These are phyloP conservation scores for Styphnolobium japonicum DNA, from an alignment of 306 rosid genomes.

Conservation along the genomic window DNA sequence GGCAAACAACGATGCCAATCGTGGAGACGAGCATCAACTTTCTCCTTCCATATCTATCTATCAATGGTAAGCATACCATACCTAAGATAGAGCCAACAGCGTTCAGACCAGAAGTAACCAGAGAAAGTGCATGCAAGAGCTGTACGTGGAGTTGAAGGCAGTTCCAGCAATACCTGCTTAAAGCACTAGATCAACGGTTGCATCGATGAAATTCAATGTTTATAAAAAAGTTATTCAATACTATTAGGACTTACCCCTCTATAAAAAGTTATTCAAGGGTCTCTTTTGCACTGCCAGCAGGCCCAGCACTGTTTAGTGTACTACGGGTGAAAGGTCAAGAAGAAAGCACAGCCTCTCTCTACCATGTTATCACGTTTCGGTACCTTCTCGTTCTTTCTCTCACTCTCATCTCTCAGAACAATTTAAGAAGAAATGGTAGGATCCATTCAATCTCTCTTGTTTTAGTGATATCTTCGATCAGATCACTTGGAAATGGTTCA, in stretches of 20 bases:
- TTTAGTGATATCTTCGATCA: no score
- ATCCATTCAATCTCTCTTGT: neutral
- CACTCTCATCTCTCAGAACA: neutral
- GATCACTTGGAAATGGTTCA: neutral
- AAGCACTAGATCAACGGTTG: no score
- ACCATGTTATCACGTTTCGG: neutral
- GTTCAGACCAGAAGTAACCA: constrained; percentile 70
- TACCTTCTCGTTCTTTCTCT: neutral
- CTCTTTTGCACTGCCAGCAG: no score
- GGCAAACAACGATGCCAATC: constrained; percentile 57
- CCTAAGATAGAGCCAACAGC: constrained; percentile 63
- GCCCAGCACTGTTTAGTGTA: neutral
- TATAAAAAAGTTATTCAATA: no score
- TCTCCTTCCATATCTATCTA: constrained; percentile 70
- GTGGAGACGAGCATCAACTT: constrained; percentile 62
- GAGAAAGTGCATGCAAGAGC: constrained; percentile 83
- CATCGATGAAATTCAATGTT: no score
- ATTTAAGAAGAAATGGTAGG: constrained; percentile 33
- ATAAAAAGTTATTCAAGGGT: no score
- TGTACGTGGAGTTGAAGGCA: constrained; percentile 67
- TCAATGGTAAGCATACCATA: constrained; percentile 61
- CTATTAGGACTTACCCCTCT: no score
- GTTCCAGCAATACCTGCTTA: constrained; percentile 82
- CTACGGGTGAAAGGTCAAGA: constrained; percentile 23
- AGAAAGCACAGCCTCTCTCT: constrained; percentile 10